These are phyloP conservation scores for Prunus dulcis DNA, from an alignment of 306 rosid genomes.

Conservation along the genomic window DNA sequence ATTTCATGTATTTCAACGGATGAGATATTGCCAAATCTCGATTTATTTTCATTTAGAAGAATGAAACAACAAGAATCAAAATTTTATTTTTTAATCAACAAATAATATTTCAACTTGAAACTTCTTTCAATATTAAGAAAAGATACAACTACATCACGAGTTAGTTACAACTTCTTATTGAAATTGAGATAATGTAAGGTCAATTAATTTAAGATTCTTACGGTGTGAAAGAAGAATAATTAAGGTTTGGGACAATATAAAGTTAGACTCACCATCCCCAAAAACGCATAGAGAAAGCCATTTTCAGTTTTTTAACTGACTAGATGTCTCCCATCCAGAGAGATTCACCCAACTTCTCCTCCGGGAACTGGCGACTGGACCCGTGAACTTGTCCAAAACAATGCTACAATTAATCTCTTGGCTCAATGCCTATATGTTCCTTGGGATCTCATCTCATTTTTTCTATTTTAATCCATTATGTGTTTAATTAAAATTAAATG, in stretches of 20 bases:
- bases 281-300: slow-evolving; percentile 10
- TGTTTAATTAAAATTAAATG: slow-evolving; percentile 1
- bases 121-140: no score
- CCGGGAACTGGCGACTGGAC: slow-evolving; percentile 22
- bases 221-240: neutral
- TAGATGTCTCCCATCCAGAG: slow-evolving; percentile 30
- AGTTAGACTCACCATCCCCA: slow-evolving; percentile 5
- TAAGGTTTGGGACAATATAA: neutral
- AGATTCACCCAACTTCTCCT: slow-evolving; percentile 31
- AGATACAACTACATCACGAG: no score
- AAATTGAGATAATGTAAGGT: no score
- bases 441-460: slow-evolving; percentile 34
- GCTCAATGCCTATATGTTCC: slow-evolving; percentile 21
- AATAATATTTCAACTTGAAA: no score
- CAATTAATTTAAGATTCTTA: neutral
- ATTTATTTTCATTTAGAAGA: no score
- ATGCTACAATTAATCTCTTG: neutral
- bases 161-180: no score
- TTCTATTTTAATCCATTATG: neutral
- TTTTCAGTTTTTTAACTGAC: neutral
- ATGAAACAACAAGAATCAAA: no score
- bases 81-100: no score
- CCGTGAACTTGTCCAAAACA: slow-evolving; percentile 25
- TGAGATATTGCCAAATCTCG: neutral
- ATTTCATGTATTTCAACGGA: neutral